Percentiles rank a stretch among this genome's conserved stretches.
These are phyloP conservation scores for Cladosporium halotolerans DNA, from an alignment of 2,329 filamentous ascomycete species.

Conservation along the genomic window DNA sequence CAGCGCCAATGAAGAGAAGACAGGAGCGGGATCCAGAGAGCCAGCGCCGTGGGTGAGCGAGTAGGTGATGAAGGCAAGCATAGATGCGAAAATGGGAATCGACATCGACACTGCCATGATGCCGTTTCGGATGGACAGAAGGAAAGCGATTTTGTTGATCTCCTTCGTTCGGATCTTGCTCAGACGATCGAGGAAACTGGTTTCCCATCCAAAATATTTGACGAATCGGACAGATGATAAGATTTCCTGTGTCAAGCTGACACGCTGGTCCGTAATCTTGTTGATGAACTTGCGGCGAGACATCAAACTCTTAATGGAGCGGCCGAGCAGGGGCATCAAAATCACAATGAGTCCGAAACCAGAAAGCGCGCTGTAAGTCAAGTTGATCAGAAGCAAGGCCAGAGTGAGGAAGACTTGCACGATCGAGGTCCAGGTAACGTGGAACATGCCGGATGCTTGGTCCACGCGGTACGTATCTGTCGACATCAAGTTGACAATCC, in stretches of 20 bases:
- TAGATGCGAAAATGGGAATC: slow-evolving; percentile 87
- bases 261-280: slow-evolving; percentile 86
- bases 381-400: slow-evolving; percentile 72
- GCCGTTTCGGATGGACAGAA: slow-evolving; percentile 76
- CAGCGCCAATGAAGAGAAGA: slow-evolving; percentile 89
- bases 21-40: slow-evolving; percentile 61
- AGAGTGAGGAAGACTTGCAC: slow-evolving; percentile 73
- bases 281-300: slow-evolving; percentile 73
- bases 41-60: slow-evolving; percentile 53
- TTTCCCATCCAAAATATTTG: slow-evolving; percentile 96
- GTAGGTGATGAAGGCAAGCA: slow-evolving; percentile 86
- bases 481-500: slow-evolving; percentile 89
- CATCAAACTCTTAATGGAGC: slow-evolving; percentile 71
- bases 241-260: slow-evolving; percentile 88
- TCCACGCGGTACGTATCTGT: slow-evolving; percentile 92
- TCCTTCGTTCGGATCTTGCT: slow-evolving; percentile 68
- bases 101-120: slow-evolving; percentile 81
- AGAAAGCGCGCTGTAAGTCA: slow-evolving; percentile 82
- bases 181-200: slow-evolving; percentile 72
- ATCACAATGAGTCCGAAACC: slow-evolving; percentile 79
- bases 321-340: slow-evolving; percentile 69
- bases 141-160: slow-evolving; percentile 74
- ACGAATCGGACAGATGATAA: slow-evolving; percentile 87
- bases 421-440: slow-evolving; percentile 84
- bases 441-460: slow-evolving; percentile 80